A percentile compares a stretch with the other conserved stretches of the same genome.
Conservation (phyloP, 2,329 filamentous ascomycete genomes). For the Sporothrix dimorphospora region DNA sequence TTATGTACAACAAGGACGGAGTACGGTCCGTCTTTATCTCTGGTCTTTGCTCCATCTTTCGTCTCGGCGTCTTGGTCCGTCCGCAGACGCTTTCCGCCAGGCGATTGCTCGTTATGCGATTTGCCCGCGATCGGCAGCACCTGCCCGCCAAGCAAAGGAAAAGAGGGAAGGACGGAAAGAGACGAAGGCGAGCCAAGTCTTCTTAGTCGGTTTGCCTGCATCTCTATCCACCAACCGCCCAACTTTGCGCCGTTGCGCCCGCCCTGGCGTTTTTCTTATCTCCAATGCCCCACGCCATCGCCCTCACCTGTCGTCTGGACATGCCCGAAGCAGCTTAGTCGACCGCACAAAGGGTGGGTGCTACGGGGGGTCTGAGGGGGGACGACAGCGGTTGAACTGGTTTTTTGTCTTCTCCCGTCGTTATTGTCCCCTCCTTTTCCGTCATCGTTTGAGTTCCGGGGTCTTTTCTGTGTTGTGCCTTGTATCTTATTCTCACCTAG, state of each 20-base stretch:
- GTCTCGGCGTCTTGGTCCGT: background rate
- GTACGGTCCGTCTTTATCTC: background rate
- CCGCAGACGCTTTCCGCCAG: background rate
- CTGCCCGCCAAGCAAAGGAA: background rate
- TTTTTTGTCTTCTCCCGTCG: background rate
- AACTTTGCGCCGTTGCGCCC: background rate
- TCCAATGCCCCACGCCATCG: constrained; percentile 26
- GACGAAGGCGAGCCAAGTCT: background rate
- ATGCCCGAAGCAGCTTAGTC: constrained; percentile 21
- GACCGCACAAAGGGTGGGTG: background rate
- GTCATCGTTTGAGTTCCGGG: too few species aligned
- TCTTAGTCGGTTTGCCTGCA: too few species aligned
- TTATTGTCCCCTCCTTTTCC: background rate
- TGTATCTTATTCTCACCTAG: too few species aligned
- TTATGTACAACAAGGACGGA: background rate
- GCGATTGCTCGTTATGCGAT: background rate
- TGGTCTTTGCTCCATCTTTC: background rate
- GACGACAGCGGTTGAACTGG: background rate
- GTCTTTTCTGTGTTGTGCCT: too few species aligned
- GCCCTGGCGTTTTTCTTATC: constrained; percentile 23
- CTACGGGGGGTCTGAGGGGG: background rate
- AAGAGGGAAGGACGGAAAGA: background rate
- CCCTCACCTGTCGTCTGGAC: constrained; percentile 26
- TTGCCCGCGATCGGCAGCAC: constrained; percentile 13
- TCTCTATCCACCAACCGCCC: too few species aligned